Base-by-base conservation (phyloP, 306 rosid genomes). In the Lathyrus tuberosus region DNA sequence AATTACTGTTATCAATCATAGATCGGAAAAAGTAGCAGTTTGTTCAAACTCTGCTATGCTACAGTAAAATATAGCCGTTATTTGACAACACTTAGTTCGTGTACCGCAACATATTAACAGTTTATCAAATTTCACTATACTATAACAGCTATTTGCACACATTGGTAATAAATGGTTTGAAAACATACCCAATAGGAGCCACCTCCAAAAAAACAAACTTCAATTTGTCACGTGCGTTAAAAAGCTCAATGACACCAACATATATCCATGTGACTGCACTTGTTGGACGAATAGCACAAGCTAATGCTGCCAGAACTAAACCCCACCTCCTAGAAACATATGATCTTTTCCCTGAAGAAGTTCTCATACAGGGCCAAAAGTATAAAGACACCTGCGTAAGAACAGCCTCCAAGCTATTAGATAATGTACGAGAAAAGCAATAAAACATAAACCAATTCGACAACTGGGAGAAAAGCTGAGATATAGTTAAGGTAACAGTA, bases 211-310 rank as follows among this genome's bases (percentile, higher is more conserved):
- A 83, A 18, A 91, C 41, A 76, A 91, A 87, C 66, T 67, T 83
- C 48, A 84, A 75, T 78, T 68, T 83, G 59, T 91, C 76, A 66
- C 11, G 76, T 13, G 91, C 51, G 42, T 71, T 62, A 48, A 72
- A 75, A 74, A 94, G 91, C 89, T 91, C 95, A 43, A 87, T 80
- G 49, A 88, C 67, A 46, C 92, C 91, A 72, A 94, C 84, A 75
- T 88, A 94, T 24, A 91, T 76, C 99, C 99, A 94, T 67, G 82
- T 79, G 67, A 87, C 80, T 17, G 89, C 95, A 77, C 92, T 91
- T 28, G 99, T 94, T 79, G 99, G 97, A 54, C 99, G 86, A 57
- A 94, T 52, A 33, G 89, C 88, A 80, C 96, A 94, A 66, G 96
- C 90, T 69, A 83, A 49, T 18, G 99, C 92, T 5, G 99, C 96